Conservation (phyloP, 2,329 filamentous ascomycete genomes). For the Diaporthe vaccinii region DNA sequence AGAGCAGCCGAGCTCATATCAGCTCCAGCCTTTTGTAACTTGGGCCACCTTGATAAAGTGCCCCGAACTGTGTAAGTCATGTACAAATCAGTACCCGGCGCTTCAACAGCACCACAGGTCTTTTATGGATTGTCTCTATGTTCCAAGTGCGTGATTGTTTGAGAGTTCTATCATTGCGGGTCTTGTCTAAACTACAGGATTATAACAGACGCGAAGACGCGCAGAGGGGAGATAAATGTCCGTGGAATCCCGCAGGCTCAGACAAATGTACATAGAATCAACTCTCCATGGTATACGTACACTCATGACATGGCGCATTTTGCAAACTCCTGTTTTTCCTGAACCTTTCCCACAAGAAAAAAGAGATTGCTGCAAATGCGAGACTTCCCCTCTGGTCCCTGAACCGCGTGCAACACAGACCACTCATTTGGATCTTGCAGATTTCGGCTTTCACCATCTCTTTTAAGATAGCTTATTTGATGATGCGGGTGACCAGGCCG, state of each 20-base stretch:
- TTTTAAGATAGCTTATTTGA: conserved; percentile 60
- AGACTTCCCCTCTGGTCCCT: conserved; percentile 40
- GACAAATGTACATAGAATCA: conserved; percentile 43
- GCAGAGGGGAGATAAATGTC: conserved; percentile 46
- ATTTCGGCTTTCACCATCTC: conserved; percentile 16
- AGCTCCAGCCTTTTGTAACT: not conserved
- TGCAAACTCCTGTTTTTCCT: conserved; percentile 37
- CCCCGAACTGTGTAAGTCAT: not conserved
- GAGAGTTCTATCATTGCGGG: conserved; percentile 41
- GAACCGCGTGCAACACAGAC: conserved; percentile 7
- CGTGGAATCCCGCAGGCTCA: conserved; percentile 40
- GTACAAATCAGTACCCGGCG: not conserved
- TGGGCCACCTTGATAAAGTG: not conserved
- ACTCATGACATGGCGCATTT: conserved; percentile 47
- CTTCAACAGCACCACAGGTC: not conserved
- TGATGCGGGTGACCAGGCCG: conserved; percentile 82
- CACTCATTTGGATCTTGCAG: not conserved
- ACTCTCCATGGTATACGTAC: conserved; percentile 41
- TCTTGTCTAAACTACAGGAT: conserved; percentile 48
- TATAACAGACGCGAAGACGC: conserved; percentile 44
- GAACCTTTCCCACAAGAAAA: conserved; percentile 35
- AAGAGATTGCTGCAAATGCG: conserved; percentile 40
- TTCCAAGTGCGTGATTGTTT: not conserved
- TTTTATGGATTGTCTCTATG: not conserved
- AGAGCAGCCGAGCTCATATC: not conserved